Base-by-base conservation (phyloP, 257 asterid species). In the Przewalskia tangutica region DNA sequence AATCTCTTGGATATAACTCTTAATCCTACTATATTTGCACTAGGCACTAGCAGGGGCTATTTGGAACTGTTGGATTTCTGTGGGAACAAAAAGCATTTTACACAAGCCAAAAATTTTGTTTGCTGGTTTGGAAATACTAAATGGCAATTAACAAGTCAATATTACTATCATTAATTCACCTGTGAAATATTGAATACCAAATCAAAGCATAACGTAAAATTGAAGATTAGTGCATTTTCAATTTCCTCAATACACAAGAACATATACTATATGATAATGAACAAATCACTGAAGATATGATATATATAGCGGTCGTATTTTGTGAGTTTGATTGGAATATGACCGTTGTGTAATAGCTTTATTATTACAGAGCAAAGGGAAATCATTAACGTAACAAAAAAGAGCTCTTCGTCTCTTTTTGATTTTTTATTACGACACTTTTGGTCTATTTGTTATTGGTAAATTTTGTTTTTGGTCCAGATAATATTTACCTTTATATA, bases 271-370 rank as follows among this genome's bases (percentile, higher is more conserved):
- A 27, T 27, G 32, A n/a, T n/a, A 77, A 77, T 12, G 66, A 83
- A 78, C 27, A 62, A 81, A 62, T 63, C 20, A 53, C 46, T 59
- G 18, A 56, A 67, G 79, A 62, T 73, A 71, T 51, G 44, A 7
- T 48, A 73, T 23, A 50, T 18, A 48, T 73, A 48, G 79, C 83
- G 83, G 77, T 27, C 63, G 63, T 80, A 46, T 63, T 67, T 75
- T 50, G 18, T 63, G 77, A 60, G 3, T 34, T 44, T 27, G 23
- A 80, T 27, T 9, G 64, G 53, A 58, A 82, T 82, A 42, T 71
- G 81, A 82, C 84, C 84, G 84, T 71, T 82, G 76, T 23, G 64
- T 27, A 27, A 27, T 27, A 27, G 32, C 32, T 27, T 27, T 27
- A 27, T 27, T 27, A 27, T 27, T 27, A 27, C 63, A 56, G 55